Evolutionary conservation across 116 monocot genomes (phyloP).

Genomic region (Papilionanthe hybrid): DNA sequence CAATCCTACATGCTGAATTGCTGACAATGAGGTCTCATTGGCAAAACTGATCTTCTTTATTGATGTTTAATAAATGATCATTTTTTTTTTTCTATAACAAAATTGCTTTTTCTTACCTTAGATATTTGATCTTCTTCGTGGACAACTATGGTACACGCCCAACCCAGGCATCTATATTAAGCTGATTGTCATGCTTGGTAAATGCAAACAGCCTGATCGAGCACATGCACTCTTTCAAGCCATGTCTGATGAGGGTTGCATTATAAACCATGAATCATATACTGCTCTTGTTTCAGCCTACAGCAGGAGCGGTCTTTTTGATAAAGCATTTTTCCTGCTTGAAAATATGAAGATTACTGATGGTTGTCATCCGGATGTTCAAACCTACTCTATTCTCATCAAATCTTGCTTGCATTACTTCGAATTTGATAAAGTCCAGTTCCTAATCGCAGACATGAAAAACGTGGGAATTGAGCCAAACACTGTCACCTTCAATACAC

Average conservation of each 20-base stretch:
- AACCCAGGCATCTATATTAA: conserved; percentile 85
- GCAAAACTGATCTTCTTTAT: not conserved
- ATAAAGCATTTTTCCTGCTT: conserved; percentile 72
- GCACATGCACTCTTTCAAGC: conserved; percentile 75
- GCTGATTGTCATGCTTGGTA: conserved; percentile 97
- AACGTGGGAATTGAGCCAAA: conserved; percentile 61
- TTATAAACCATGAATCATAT: conserved; percentile 78
- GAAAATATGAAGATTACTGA: conserved; percentile 69
- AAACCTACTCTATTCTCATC: conserved; percentile 90
- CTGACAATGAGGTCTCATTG: not conserved
- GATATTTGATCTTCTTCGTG: conserved; percentile 92
- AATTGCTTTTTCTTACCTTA: conserved; percentile 8
- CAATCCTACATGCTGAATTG: not conserved
- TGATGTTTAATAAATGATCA: not conserved
- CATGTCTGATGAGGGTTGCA: conserved; percentile 88
- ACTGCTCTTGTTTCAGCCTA: conserved; percentile 93
- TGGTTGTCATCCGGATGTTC: conserved; percentile 86
- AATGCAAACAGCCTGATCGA: conserved; percentile 88
- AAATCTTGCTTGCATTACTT: conserved; percentile 74
- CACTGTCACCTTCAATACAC: conserved; percentile 81
- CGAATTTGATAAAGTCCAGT: conserved; percentile 68
- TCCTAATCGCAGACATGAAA: conserved; percentile 65
- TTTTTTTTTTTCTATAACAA: conserved; percentile 6
- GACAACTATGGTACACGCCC: conserved; percentile 90
- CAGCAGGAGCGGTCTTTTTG: conserved; percentile 77